Base-by-base conservation (phyloP, 345 rosid genomes). In the Salix brachista region DNA sequence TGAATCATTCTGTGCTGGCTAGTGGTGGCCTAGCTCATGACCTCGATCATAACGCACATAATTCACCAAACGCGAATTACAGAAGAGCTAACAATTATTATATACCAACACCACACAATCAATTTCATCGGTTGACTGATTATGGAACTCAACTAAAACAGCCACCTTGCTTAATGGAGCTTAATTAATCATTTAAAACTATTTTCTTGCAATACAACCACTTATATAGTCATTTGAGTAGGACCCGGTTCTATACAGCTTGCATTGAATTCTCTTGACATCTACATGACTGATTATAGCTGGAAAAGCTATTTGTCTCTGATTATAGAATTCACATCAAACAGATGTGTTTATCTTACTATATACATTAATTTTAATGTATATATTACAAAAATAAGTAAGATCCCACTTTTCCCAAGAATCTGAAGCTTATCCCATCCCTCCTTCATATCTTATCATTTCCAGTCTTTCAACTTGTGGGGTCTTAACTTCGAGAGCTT, bases 331-430 rank as follows among this genome's bases (percentile, higher is more conserved):
- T 4, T 36, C 23, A 14, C 3, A 8, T 23, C 17, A 17, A 28
- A 25, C 23, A 14, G 7, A 2, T 56, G 52, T 21, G 23, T 50
- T 7, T 71, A 85, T 80, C 84, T 81, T 75, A 87, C 73, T 72
- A 68, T 85, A 76, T 84, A 82, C 74, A 68, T 26, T 26, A 30
- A 30, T 30, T 30, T 30, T 30, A n/a, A 76, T 70, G 16, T 25
- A 58, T 60, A 30, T 73, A 65, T 12, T 18, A 18, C 5, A 5
- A 37, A 60, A 61, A 68, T 54, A 66, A 80, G 87, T 81, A 87
- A 83, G 81, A 73, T 83, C 86, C 87, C 94, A 89, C 92, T 87
- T 74, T 77, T 86, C 85, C 90, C 91, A 81, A 85, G 86, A 85
- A 82, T 78, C 90, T 84, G 86, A 86, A 82, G 80, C 90, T 86